Conservation (phyloP, 352 stramenopile species). For the Phytophthora pistaciae region DNA sequence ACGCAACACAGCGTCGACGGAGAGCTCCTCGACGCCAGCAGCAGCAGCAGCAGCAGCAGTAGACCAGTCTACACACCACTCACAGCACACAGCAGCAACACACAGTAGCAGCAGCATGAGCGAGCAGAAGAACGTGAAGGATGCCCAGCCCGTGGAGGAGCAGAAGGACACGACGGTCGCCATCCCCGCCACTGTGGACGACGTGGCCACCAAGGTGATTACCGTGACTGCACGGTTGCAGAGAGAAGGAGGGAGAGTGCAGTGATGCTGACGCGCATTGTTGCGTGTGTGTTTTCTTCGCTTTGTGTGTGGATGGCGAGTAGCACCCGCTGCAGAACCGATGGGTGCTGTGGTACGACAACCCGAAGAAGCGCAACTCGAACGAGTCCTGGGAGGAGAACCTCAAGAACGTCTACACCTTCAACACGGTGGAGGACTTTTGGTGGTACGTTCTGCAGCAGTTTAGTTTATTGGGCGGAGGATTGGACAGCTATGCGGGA, state of each 20-base stretch:
- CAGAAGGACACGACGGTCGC: constrained; percentile 40
- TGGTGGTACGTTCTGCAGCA: constrained; percentile 83
- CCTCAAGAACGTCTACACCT: constrained; percentile 94
- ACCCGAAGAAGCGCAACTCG: constrained; percentile 90
- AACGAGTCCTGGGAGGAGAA: constrained; percentile 91
- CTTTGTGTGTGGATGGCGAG: constrained; percentile 10
- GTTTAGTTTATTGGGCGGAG: neutral
- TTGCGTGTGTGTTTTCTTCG: constrained; percentile 15
- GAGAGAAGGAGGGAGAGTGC: neutral
- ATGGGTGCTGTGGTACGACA: constrained; percentile 92
- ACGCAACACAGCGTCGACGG: constrained; percentile 15
- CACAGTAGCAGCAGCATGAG: constrained; percentile 43
- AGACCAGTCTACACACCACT: constrained; percentile 19
- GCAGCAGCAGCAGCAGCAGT: constrained; percentile 12
- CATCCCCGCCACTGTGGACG: constrained; percentile 48
- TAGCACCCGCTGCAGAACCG: constrained; percentile 89
- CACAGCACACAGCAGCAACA: constrained; percentile 2
- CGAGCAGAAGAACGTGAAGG: constrained; percentile 47
- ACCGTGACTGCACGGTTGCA: neutral
- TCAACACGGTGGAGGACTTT: constrained; percentile 97
- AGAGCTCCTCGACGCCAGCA: constrained; percentile 26
- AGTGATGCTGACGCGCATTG: constrained; percentile 18
- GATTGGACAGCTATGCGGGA: neutral
- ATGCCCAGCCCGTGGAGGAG: constrained; percentile 39
- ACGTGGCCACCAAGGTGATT: constrained; percentile 71